Percentiles rank a stretch among this genome's conserved stretches.
Conservation (phyloP, 768 basidiomycete species). For the Naganishia vishniacii region DNA sequence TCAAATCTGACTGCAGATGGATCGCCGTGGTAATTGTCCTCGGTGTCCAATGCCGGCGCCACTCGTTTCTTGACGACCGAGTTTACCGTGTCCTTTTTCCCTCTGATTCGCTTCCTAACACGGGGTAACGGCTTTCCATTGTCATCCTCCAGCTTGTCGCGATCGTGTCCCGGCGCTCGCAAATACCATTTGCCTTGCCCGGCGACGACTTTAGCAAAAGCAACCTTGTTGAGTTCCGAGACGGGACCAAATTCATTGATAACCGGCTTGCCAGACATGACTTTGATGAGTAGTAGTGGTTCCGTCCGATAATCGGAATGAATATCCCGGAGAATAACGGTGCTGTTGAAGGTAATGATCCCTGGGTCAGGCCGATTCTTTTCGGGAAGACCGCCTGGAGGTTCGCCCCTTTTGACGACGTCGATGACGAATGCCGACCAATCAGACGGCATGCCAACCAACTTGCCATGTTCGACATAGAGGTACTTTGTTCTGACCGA, state of each 20-base stretch:
- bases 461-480: conserved; percentile 76
- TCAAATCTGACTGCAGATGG: conserved; percentile 15
- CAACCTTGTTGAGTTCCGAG: conserved; percentile 95
- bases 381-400: conserved; percentile 46
- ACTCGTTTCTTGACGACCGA: conserved; percentile 23
- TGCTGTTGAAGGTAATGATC: conserved; percentile 74
- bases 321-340: conserved; percentile 76
- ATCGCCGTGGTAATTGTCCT: conserved; percentile 20
- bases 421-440: conserved; percentile 96
- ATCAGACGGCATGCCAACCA: conserved; percentile 49
- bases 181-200: conserved; percentile 80
- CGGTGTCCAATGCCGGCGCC: conserved; percentile 23
- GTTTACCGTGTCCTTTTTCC: conserved; percentile 23
- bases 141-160: conserved; percentile 19
- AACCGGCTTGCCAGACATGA: conserved; percentile 82
- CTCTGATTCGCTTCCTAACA: conserved; percentile 19
- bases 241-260: conserved; percentile 78
- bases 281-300: conserved; percentile 80
- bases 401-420: conserved; percentile 66
- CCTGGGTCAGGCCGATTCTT: conserved; percentile 39
- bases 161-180: conserved; percentile 59
- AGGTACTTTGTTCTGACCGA: conserved; percentile 96
- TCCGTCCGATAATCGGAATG: conserved; percentile 79
- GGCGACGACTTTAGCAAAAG: conserved; percentile 71
- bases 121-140: conserved; percentile 19